Conservation (phyloP, 2,329 filamentous ascomycete genomes). For the Colletotrichum chlorophyti region DNA sequence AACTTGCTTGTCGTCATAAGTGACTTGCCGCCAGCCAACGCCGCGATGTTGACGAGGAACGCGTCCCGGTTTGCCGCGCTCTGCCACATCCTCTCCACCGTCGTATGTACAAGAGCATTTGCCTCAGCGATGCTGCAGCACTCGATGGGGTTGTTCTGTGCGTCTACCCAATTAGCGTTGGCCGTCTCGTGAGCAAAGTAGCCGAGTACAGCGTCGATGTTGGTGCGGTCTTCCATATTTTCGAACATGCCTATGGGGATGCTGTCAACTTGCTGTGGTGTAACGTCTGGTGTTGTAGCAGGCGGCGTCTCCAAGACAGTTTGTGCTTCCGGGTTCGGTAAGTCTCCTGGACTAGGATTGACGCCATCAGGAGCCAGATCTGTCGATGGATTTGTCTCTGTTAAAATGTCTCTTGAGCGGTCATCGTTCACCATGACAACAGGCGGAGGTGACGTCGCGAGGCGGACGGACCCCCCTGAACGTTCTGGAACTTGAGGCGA, state of each 20-base stretch:
- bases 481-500: constrained; percentile 56
- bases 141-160: constrained; percentile 48
- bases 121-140: constrained; percentile 59
- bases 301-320: neutral
- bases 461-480: constrained; percentile 63
- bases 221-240: constrained; percentile 54
- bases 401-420: constrained; percentile 29
- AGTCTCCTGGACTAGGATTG: too few species aligned
- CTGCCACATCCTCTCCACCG: constrained; percentile 59
- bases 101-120: constrained; percentile 57
- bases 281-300: neutral
- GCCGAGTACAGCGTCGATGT: constrained; percentile 62
- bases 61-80: constrained; percentile 58
- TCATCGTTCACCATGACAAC: constrained; percentile 59
- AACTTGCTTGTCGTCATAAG: constrained; percentile 52
- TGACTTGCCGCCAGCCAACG: constrained; percentile 59
- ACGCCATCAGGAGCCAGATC: too few species aligned
- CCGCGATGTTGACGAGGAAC: constrained; percentile 66
- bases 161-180: constrained; percentile 59
- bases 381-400: too few species aligned
- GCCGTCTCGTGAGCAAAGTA: constrained; percentile 60
- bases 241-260: constrained; percentile 34
- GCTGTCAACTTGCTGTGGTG: neutral
- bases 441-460: constrained; percentile 65
- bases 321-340: neutral